Evolutionary conservation across 371 early-diverging fungal genomes (phyloP).

Genomic region (Actinomortierella wolfii): DNA sequence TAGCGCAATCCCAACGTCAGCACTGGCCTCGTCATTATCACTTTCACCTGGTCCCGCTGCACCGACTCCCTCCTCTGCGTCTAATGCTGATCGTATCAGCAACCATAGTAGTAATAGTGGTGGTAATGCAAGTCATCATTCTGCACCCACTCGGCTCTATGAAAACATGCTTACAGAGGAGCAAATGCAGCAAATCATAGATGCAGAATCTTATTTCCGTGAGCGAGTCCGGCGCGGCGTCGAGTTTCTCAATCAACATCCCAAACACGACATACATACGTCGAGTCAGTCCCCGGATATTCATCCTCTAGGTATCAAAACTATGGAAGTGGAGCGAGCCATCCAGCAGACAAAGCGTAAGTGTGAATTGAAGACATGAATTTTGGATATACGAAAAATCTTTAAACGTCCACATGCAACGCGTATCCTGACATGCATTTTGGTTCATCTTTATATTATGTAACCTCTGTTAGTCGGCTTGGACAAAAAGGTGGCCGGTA

Average conservation of each 20-base stretch:
- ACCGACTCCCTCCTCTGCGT: too few species aligned
- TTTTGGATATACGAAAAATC: too few species aligned
- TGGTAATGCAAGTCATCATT: constrained; percentile 7
- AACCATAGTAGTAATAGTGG: background rate
- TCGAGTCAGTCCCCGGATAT: background rate
- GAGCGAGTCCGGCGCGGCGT: constrained; percentile 36
- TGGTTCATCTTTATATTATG: background rate
- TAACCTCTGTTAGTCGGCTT: constrained; percentile 19
- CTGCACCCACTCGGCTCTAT: constrained; percentile 12
- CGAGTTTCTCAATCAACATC: constrained; percentile 10
- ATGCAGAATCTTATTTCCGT: constrained; percentile 30
- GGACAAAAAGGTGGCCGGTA: constrained; percentile 30
- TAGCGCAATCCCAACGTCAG: too few species aligned
- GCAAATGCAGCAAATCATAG: too few species aligned
- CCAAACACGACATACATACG: background rate
- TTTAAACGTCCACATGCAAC: too few species aligned
- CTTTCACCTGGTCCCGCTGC: too few species aligned
- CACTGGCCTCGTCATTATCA: too few species aligned
- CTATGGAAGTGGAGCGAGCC: constrained; percentile 24
- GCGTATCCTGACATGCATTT: too few species aligned
- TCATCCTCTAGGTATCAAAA: constrained; percentile 18
- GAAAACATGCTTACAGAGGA: too few species aligned
- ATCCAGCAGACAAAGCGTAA: constrained; percentile 33
- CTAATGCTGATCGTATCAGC: too few species aligned
- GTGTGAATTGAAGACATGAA: too few species aligned